Evolutionary conservation across 1,284 basidiomycete genomes (phyloP).

Genomic region (Schizophyllum commune): DNA sequence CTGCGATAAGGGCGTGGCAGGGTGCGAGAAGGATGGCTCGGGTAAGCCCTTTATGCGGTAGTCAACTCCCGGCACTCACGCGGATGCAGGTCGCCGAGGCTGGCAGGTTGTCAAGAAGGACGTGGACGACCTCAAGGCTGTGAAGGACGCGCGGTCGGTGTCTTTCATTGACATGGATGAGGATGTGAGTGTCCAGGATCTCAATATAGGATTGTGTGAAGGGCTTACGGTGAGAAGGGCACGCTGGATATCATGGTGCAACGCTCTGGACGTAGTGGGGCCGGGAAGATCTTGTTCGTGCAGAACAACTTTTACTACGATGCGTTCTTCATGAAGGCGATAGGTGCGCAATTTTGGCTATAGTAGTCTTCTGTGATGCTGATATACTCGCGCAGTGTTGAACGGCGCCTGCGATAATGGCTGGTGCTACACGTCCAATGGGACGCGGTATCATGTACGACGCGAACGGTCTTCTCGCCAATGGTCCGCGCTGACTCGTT

Average conservation of each 20-base stretch:
- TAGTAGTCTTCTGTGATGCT: not conserved
- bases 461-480: not conserved
- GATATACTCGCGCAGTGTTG: conserved; percentile 47
- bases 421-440: conserved; percentile 59
- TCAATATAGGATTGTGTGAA: too few relatives aligned
- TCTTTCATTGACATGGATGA: conserved; percentile 93
- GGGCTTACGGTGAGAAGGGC: too few relatives aligned
- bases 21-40: conserved; percentile 38
- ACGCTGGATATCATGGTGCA: conserved; percentile 91
- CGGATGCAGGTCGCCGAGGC: conserved; percentile 50
- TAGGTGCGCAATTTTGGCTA: conserved; percentile 44
- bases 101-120: conserved; percentile 59
- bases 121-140: conserved; percentile 50
- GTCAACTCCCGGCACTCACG: too few relatives aligned
- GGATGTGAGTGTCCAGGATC: conserved; percentile 57
- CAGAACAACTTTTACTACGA: conserved; percentile 99
- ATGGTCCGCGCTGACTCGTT: conserved; percentile 8
- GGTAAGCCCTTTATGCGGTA: too few relatives aligned
- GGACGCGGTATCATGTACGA: conserved; percentile 65
- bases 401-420: conserved; percentile 89
- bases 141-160: conserved; percentile 76
- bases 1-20: conserved; percentile 52
- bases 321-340: conserved; percentile 97
- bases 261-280: conserved; percentile 60
- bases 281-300: conserved; percentile 71